Evolutionary conservation across 805 yeast species (phyloP).

Genomic region (Citeromyces matritensis): DNA sequence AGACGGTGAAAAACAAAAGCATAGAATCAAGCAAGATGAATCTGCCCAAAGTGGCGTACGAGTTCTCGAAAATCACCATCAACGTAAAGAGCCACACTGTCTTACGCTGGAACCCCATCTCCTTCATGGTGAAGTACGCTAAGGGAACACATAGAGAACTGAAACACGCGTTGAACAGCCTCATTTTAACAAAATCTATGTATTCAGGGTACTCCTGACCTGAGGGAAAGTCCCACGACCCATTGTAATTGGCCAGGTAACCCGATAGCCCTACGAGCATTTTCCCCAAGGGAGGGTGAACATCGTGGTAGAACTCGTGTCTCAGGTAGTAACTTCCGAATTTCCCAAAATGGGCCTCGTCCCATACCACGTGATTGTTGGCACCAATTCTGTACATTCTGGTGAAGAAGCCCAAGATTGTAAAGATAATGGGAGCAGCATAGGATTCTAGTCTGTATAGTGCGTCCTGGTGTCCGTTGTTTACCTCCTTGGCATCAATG

Average conservation of each 20-base stretch:
- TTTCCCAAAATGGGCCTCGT: slow-evolving; percentile 91
- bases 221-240: slow-evolving; percentile 79
- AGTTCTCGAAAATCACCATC: slow-evolving; percentile 70
- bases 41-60: slow-evolving; percentile 75
- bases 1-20: slow-evolving; percentile 74
- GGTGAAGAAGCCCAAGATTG: slow-evolving; percentile 52
- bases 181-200: slow-evolving; percentile 72
- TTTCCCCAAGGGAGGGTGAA: slow-evolving; percentile 80
- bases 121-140: slow-evolving; percentile 69
- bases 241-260: slow-evolving; percentile 73
- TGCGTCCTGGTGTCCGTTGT: slow-evolving; percentile 6
- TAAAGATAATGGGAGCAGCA: slow-evolving; percentile 47
- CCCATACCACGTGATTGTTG: slow-evolving; percentile 82
- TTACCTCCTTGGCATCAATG: slow-evolving; percentile 9
- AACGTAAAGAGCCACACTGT: slow-evolving; percentile 69
- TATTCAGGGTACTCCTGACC: slow-evolving; percentile 65
- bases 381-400: slow-evolving; percentile 65
- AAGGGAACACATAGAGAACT: slow-evolving; percentile 77
- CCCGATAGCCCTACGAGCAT: slow-evolving; percentile 71
- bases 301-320: slow-evolving; percentile 75
- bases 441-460: slow-evolving; percentile 12
- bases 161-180: slow-evolving; percentile 75
- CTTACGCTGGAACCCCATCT: slow-evolving; percentile 54
- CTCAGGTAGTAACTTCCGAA: slow-evolving; percentile 70
- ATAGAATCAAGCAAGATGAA: slow-evolving; percentile 87